phyloP scores from a whole-genome alignment of 1,284 basidiomycete genomes.

The Tilletia indica region DNA sequence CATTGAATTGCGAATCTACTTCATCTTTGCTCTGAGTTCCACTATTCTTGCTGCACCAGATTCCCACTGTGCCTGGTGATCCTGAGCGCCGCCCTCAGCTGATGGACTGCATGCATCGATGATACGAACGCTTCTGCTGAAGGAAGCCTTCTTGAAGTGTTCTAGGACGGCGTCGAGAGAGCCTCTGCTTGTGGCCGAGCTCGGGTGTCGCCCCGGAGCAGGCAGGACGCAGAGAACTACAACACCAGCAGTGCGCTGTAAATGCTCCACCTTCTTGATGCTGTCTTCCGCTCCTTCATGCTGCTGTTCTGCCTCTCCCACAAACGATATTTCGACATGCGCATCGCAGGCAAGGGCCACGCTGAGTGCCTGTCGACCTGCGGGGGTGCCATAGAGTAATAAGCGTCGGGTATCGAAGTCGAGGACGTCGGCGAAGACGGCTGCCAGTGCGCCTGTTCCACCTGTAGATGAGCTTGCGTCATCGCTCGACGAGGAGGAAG shows the following conservation, averaged over 20 bases:
- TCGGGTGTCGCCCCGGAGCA: not conserved
- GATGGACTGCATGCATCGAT: not conserved
- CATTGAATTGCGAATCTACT: not conserved
- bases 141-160: constrained; percentile 8
- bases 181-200: not conserved
- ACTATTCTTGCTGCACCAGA: constrained; percentile 8
- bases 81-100: not conserved
- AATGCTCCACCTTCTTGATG: constrained; percentile 18
- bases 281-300: not conserved
- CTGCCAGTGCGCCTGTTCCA: constrained; percentile 9
- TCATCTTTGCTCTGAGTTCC: constrained; percentile 13
- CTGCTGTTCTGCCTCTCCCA: constrained; percentile 3
- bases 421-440: constrained; percentile 15
- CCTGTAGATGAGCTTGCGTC: not conserved
- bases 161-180: not conserved
- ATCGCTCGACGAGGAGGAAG: not conserved
- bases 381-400: constrained; percentile 23
- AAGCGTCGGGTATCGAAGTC: constrained; percentile 24
- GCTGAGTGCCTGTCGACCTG: constrained; percentile 21
- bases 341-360: constrained; percentile 25
- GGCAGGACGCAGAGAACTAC: constrained; percentile 12
- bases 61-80: not conserved
- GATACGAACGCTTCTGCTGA: constrained; percentile 12
- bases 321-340: constrained; percentile 22
- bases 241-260: constrained; percentile 20